Evolutionary conservation across 73 alveolate genomes (phyloP), one percentile per base, ranked within the genome.

Genomic region (Effrenium voratum): DNA sequence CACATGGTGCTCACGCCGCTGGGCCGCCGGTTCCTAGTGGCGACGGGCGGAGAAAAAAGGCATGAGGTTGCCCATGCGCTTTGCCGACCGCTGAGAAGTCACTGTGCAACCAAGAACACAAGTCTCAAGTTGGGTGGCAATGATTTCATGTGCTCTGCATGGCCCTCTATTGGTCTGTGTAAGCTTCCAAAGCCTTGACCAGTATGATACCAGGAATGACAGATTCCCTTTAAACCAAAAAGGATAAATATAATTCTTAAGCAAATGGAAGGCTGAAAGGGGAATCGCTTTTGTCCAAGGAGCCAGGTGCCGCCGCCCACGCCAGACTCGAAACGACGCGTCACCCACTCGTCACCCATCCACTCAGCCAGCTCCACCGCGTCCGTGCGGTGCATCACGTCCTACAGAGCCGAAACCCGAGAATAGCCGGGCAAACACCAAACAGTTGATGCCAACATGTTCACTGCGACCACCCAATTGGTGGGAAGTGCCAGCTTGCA

Each of bases 1-100:
- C 97, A 90, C 97, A 90, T 90, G 32, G 97, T 90, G 47, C 88
- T 68, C 73, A 90, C 97, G 59, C 88, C 97, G 57, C 97, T 90
- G 13, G 97, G 97, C 41, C 97, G 97, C 40, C 97, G 52, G 57
- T 90, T 90, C 97, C 97, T 68, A 4, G 97, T 90, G 30, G 88
- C 97, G n/a, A 26, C 59, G 45, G 34, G 41, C 4, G 70, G 41
- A 22, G 60, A 32, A 43, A 34, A 50, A 5, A 72, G 38, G 26
- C 82, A 26, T 32, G 49, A 47, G 13, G 82, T 72, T 30, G n/a
- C 82, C 82, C 82, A 72, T 4, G 34, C 0, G 72, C 68, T 55
- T 55, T 55, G 68, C 30, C 68, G 68, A 15, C 30, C 22, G 30
- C 68, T 12, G 68, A 55, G 68, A 22, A 12, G 30, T 55, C 12